Conservation (phyloP, 106 monocot genomes). For the Allium fistulosum region DNA sequence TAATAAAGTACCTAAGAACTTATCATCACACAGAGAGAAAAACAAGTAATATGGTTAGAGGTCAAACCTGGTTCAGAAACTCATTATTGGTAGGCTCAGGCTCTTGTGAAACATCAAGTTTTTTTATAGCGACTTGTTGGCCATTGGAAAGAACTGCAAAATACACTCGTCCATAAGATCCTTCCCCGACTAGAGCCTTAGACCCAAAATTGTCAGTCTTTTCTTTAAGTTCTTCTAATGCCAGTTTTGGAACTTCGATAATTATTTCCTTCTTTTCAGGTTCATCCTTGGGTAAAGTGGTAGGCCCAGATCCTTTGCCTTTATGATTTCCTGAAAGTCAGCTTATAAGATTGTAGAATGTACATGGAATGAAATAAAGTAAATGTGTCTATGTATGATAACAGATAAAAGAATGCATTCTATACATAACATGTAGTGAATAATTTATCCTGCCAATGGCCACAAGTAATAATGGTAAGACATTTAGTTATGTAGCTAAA, state of each 20-base stretch:
- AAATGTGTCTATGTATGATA: no score
- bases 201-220: conserved; percentile 45
- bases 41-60: no score
- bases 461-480: no score
- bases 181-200: conserved; percentile 51
- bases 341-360: no score
- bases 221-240: conserved; percentile 47
- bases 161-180: conserved; percentile 61
- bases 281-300: conserved; percentile 9
- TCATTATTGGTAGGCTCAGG: conserved; percentile 13
- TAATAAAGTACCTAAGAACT: no score
- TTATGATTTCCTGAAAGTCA: conserved; percentile 20
- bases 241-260: conserved; percentile 40
- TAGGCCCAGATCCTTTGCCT: not conserved
- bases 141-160: conserved; percentile 34
- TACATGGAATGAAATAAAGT: no score
- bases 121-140: conserved; percentile 41
- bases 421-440: no score
- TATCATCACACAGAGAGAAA: no score
- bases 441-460: no score
- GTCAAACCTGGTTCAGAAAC: conserved; percentile 17
- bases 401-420: no score
- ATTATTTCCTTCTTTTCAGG: conserved; percentile 11
- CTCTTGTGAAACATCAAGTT: conserved; percentile 28
- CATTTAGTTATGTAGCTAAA: no score